Conservation (phyloP, 805 yeast species). For the Clavispora carvajalis region DNA sequence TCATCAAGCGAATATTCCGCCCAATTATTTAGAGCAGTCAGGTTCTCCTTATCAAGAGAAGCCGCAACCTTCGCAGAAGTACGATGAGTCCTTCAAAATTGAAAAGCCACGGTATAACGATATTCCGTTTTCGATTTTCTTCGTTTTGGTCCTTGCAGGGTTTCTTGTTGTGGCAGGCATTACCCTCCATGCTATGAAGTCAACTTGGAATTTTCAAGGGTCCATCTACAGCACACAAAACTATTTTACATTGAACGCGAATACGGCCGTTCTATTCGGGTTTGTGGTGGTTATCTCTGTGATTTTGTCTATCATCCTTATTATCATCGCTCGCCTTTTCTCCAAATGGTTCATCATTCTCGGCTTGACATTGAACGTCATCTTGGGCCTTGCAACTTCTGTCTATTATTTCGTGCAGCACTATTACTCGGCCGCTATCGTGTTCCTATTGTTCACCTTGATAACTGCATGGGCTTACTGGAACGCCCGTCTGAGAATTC, state of each 20-base stretch:
- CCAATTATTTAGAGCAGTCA: background rate
- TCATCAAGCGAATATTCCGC: background rate
- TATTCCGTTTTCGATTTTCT: constrained; percentile 59
- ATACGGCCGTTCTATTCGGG: constrained; percentile 65
- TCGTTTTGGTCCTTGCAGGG: constrained; percentile 46
- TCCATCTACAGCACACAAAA: constrained; percentile 52
- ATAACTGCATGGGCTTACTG: constrained; percentile 68
- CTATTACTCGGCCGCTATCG: constrained; percentile 79
- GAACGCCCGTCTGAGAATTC: constrained; percentile 65
- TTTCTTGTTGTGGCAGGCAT: constrained; percentile 68
- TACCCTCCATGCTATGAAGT: constrained; percentile 58
- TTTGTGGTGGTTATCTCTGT: constrained; percentile 60
- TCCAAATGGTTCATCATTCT: constrained; percentile 64
- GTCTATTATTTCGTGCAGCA: constrained; percentile 63
- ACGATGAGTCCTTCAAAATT: constrained; percentile 66
- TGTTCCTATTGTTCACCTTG: constrained; percentile 59
- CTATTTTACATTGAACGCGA: constrained; percentile 66
- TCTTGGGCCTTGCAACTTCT: constrained; percentile 69
- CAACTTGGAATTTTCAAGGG: constrained; percentile 46
- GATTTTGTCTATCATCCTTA: constrained; percentile 50
- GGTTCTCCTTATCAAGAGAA: constrained; percentile 20
- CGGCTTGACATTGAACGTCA: constrained; percentile 62
- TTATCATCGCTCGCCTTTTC: constrained; percentile 55
- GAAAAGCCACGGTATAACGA: constrained; percentile 64
- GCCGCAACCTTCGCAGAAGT: constrained; percentile 34